These are phyloP conservation scores for Groenewaldozyma sp. DNA, from an alignment of 1,139 yeast genomes.

Conservation along the genomic window DNA sequence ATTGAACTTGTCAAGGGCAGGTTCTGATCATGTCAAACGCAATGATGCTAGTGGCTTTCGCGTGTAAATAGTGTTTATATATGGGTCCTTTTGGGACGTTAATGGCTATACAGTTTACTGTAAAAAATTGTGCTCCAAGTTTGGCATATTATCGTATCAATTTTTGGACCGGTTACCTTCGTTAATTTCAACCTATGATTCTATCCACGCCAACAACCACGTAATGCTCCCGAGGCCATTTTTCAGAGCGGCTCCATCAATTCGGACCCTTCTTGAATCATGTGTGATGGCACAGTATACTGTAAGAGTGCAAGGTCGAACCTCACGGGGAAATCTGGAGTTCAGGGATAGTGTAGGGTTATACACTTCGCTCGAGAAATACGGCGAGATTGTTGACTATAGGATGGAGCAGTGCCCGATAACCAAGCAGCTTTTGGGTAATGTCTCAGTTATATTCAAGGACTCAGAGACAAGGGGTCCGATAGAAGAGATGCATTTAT, in stretches of 20 bases:
- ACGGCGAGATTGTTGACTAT: conserved; percentile 23
- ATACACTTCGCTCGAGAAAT: conserved; percentile 17
- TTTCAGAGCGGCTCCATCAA: conserved; percentile 6
- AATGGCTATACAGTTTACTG: too few species aligned
- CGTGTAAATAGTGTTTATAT: too few species aligned
- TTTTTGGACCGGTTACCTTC: too few species aligned
- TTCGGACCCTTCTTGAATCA: conserved; percentile 14
- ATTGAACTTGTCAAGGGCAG: conserved; percentile 33
- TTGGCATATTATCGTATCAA: too few species aligned
- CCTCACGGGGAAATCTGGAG: conserved; percentile 2
- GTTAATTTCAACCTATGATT: too few species aligned
- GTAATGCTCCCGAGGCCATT: neutral
- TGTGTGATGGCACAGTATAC: conserved; percentile 23
- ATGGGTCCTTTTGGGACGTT: too few species aligned
- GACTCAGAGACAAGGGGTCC: conserved; percentile 13
- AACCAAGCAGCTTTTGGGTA: conserved; percentile 24
- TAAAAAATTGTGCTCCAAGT: too few species aligned
- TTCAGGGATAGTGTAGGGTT: conserved; percentile 24
- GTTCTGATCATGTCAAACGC: conserved; percentile 17
- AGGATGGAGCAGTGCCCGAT: conserved; percentile 28
- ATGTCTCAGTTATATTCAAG: conserved; percentile 22
- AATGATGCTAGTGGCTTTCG: neutral
- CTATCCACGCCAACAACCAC: too few species aligned
- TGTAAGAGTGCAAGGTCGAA: neutral
- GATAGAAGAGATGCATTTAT: neutral